Percentiles rank a stretch among this genome's conserved stretches.
These are phyloP conservation scores for Filobasidium wieringae DNA, from an alignment of 768 basidiomycete species.

Conservation along the genomic window DNA sequence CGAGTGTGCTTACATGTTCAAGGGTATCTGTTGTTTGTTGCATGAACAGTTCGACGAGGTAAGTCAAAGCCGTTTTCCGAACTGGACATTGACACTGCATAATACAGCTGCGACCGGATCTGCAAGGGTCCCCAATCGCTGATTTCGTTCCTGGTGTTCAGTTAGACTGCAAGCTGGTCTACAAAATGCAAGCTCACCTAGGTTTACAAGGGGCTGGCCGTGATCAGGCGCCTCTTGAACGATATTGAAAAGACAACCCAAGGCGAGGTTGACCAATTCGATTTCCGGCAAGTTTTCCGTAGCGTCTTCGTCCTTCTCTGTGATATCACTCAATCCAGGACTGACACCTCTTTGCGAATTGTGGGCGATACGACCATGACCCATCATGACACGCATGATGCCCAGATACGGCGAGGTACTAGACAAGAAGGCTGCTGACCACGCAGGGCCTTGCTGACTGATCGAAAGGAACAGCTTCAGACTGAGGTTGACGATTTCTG, in stretches of 20 bases:
- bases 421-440: neutral
- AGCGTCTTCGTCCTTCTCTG: neutral
- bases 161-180: too few relatives aligned
- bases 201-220: neutral
- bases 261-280: neutral
- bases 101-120: neutral
- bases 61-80: neutral
- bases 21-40: neutral
- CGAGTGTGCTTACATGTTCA: neutral
- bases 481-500: neutral
- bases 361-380: neutral
- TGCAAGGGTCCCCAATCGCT: conserved; percentile 2
- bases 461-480: neutral
- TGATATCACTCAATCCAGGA: neutral
- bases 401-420: neutral
- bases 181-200: neutral
- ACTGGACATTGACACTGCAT: conserved; percentile 5
- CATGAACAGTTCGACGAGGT: conserved; percentile 2
- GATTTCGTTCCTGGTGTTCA: too few relatives aligned
- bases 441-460: neutral
- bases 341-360: neutral
- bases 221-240: neutral
- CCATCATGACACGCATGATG: neutral
- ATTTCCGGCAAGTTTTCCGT: too few relatives aligned
- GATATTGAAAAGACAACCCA: neutral